These are phyloP conservation scores for Cyclotella sp. DNA, from an alignment of 108 stramenopile species.

Conservation along the genomic window DNA sequence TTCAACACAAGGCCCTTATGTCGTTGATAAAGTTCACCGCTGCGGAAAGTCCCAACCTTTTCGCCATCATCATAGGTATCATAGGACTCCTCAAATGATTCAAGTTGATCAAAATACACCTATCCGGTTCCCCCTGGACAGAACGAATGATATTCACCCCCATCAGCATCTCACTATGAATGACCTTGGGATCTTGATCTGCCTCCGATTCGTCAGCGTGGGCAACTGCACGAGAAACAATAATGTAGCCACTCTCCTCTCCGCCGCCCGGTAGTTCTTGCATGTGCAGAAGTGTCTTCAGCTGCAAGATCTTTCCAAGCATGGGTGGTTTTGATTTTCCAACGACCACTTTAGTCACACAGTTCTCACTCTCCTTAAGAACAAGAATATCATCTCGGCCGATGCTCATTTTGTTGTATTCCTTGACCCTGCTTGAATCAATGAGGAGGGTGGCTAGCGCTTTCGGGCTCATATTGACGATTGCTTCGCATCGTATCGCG, in stretches of 20 bases:
- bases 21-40: slow-evolving; percentile 76
- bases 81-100: slow-evolving; percentile 80
- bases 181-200: slow-evolving; percentile 44
- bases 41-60: slow-evolving; percentile 64
- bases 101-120: slow-evolving; percentile 75
- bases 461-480: slow-evolving; percentile 68
- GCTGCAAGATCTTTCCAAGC: slow-evolving; percentile 65
- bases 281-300: slow-evolving; percentile 74
- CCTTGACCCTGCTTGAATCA: slow-evolving; percentile 77
- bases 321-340: slow-evolving; percentile 72
- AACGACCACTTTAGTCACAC: slow-evolving; percentile 68
- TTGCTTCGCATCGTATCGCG: slow-evolving; percentile 71
- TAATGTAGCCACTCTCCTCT: slow-evolving; percentile 67
- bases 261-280: slow-evolving; percentile 50
- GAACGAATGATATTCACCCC: slow-evolving; percentile 73
- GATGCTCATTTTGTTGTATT: slow-evolving; percentile 89
- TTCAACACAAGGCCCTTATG: slow-evolving; percentile 56
- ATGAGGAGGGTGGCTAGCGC: slow-evolving; percentile 65
- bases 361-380: slow-evolving; percentile 56
- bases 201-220: slow-evolving; percentile 35
- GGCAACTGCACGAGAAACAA: slow-evolving; percentile 73
- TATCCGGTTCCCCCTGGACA: slow-evolving; percentile 57
- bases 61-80: slow-evolving; percentile 80
- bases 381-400: slow-evolving; percentile 71
- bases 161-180: slow-evolving; percentile 76